phyloP scores from a whole-genome alignment of 768 basidiomycete species.

The Russula dissimulans region DNA sequence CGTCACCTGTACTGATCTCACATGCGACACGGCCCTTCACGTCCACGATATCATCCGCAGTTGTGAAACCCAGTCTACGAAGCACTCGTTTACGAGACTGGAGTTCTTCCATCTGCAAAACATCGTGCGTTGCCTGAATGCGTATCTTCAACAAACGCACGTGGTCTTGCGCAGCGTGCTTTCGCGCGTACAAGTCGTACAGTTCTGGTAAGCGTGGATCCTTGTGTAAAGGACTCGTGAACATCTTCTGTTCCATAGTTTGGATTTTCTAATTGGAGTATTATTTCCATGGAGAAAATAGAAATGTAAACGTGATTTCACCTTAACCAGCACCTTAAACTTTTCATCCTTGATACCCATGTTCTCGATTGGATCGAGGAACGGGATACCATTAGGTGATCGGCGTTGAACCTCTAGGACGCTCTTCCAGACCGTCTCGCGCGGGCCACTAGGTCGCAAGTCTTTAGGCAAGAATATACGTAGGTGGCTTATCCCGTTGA shows the following conservation, averaged over 20 bases:
- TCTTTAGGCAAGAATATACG: slow-evolving; percentile 89
- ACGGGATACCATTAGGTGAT: slow-evolving; percentile 77
- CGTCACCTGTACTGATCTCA: slow-evolving; percentile 96
- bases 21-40: slow-evolving; percentile 98
- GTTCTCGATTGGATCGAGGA: slow-evolving; percentile 87
- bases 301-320: slow-evolving; percentile 25
- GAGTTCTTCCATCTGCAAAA: slow-evolving; percentile 93
- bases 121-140: slow-evolving; percentile 83
- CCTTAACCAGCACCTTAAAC: slow-evolving; percentile 80
- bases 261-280: slow-evolving; percentile 67
- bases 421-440: slow-evolving; percentile 85
- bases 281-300: not conserved
- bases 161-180: slow-evolving; percentile 58
- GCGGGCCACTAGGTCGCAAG: slow-evolving; percentile 59
- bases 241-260: slow-evolving; percentile 79
- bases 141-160: slow-evolving; percentile 76
- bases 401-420: slow-evolving; percentile 85
- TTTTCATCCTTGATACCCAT: slow-evolving; percentile 95
- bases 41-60: slow-evolving; percentile 84
- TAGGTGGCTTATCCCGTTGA: slow-evolving; percentile 80
- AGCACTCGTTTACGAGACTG: slow-evolving; percentile 92
- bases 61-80: slow-evolving; percentile 85
- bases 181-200: slow-evolving; percentile 72
- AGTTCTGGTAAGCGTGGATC: slow-evolving; percentile 71
- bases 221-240: slow-evolving; percentile 65